Base-by-base conservation (phyloP, 257 asterid genomes). In the Solanum clarkiae region DNA sequence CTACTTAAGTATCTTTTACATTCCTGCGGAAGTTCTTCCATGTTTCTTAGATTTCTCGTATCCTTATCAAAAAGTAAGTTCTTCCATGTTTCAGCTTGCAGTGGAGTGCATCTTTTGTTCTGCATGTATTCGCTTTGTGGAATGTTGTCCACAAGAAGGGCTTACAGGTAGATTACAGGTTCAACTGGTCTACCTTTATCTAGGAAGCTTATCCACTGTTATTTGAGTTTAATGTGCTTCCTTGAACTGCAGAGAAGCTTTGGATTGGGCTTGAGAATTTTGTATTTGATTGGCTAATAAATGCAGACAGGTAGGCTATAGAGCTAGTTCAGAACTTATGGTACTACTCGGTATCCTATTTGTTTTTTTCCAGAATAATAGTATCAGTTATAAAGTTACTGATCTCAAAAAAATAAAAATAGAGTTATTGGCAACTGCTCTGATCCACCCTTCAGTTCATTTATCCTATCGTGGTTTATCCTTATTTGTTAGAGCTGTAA, bases 121-220 rank as follows among this genome's bases (percentile, higher is more conserved):
- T 70, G 99, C 99, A 10, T 95, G 99, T 89, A 97, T 95, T 86
- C 99, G 99, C 80, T 97, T 97, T 74, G 99, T 94, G 66, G 98
- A 97, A 92, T 97, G 98, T 90, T 97, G 99, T 87, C 99, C 99
- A 75, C 99, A 95, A 90, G 99, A 97, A 91, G 98, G 98, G 84
- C 97, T 97, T 83, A 95, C 99, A 92, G 99, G 98, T 95, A 36
- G 42, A 84, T 88, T 89, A 79, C 89, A 87, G 84, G 53, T 47
- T 63, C 81, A 20, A n/a, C 70, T 32, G 51, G 66, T 53, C 75
- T 36, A 72, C 9, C 22, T 51, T 80, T 84, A 51, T 68, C 70
- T 42, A 45, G 83, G 80, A 69, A 72, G 65, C 56, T 66, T 22
- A 55, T 65, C 36, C 42, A 47, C 84, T 72, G 65, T 44, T 86